Base-by-base conservation (phyloP, 108 stramenopile genomes). In the Cylindrotheca closterium region DNA sequence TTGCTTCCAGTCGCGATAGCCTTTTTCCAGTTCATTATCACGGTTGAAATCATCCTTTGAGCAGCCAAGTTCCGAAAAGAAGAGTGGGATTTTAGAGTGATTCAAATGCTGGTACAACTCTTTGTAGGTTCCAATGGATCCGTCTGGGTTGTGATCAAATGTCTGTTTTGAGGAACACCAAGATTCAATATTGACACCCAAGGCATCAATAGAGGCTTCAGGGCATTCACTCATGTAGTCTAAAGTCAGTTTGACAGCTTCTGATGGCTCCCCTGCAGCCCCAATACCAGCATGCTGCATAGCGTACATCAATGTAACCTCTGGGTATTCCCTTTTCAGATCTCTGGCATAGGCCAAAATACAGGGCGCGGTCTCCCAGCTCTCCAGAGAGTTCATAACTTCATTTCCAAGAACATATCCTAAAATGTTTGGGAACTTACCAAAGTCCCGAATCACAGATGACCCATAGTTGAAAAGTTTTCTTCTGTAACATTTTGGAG, bases 21-120 rank as follows among this genome's bases (percentile, higher is more conserved):
- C 24, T 7, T 3, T 7, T 50, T 17, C 15, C 24, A 68, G 46
- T 30, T 51, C 30, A 51, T 84, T 79, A 52, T 87, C 82, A 5
- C 75, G 45, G 30, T 87, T 81, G 63, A 78, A 87, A 7, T 67
- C 63, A 37, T 49, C 42, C 45, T 82, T 67, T n/a, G 79, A 68
- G 57, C 86, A 87, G 51, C 86, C 86, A 71, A 84, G 75, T 63
- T 87, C 86, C 8, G 75, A 73, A 63, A 87, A 87, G 50, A 87
- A 58, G 19, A 87, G 59, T 0, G 86, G 86, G 32, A 82, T 34
- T 1, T 23, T 28, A 12, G 63, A 3, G 5, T 65, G 31, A 4
- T 34, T 23, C 3, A 54, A 1, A 17, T 52, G 17, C 1, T 33
- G 51, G 12, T 51, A 33, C 1, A 79, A 60, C 32, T 72, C 59